Base-by-base conservation (phyloP, 371 early-diverging fungal species). In the Syncephalastrum sp. region DNA sequence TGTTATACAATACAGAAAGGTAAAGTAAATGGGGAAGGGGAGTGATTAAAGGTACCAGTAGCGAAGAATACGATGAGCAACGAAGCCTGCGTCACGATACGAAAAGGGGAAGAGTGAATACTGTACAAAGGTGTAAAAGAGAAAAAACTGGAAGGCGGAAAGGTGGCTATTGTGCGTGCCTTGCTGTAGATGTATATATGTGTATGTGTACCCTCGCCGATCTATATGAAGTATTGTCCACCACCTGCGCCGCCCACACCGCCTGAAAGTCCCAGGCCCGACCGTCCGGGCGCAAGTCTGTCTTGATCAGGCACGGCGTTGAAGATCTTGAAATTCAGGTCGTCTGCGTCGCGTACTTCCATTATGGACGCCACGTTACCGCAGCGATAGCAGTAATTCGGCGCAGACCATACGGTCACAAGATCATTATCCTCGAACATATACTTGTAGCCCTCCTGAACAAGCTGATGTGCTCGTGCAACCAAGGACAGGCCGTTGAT, bases 381-480 rank as follows among this genome's bases (percentile, higher is more conserved):
- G 65, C 99, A 99, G 48, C 99, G 89, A 69, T 99, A 99, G 77
- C 99, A 99, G 77, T 99, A 99, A 78, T 96, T 99, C 27, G 99
- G 99, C 23, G 99, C 99, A 38, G 95, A 95, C 95, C 99, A 99
- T 41, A 99, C 97, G 2, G 99, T 99, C 21, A 99, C 99, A 61
- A 99, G 84, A 57, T 91, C 90, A 58, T 95, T 89, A 50, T 95
- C 93, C 10, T 93, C 92, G 77, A 98, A 98, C 94, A 93, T 94
- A 69, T 93, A 95, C 68, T 97, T 96, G 83, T 92, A 99, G 8
- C 94, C 84, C 97, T 98, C 98, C 92, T 98, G 70, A 8, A 99
- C 99, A 48, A 99, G 86, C 83, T 99, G 99, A 85, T 99, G 99
- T 24, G 99, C 99, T 64, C 99, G 84, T 42, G 98, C 96, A 74